Evolutionary conservation across 2,329 filamentous ascomycete species (phyloP), one percentile per base, ranked within the genome.

Genomic region (Parastagonospora nodorum): DNA sequence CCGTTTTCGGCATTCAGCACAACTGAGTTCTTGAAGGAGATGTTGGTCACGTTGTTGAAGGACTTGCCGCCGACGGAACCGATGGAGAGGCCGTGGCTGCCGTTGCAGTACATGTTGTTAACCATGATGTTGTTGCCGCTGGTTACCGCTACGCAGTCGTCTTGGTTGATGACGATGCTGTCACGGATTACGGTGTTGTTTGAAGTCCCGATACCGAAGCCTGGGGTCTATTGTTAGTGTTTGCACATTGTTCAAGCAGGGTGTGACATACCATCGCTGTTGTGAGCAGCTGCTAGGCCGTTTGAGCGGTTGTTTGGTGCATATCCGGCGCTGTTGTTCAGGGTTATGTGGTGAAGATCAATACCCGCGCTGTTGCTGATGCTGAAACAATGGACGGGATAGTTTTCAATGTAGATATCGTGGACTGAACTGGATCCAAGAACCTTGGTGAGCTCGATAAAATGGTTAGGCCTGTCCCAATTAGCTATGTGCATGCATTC

Each of bases 81-180:
- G 58, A 86, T 82, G 33, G 80, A 82, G 2, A 86, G 71, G 36
- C 82, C 82, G 59, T 83, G 81, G 14, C 79, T 78, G 14, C 80
- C 79, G 2, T 74, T 73, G 63, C 79, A 82, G 19, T 74, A 67
- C 36, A 74, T 74, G 43, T 74, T 74, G 12, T 45, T 51, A 29
- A 68, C 59, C 2, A 45, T 44, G 37, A 71, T 63, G 37, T 64
- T 57, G 24, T 73, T 77, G 41, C 82, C 81, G 2, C 78, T 82
- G 66, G 82, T 84, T 50, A 84, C 69, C 7, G 82, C 82, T 2
- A 84, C 67, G 55, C 82, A 84, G 60, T 84, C 82, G 53, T 84
- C 82, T 66, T 84, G 82, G 69, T 84, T 84, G 55, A 78, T 72
- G n/a, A 84, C 75, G 11, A 64, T 72, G 11, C 78, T 78, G 24